Evolutionary conservation across 352 stramenopile genomes (phyloP).

Genomic region (Pythium utonaiense): DNA sequence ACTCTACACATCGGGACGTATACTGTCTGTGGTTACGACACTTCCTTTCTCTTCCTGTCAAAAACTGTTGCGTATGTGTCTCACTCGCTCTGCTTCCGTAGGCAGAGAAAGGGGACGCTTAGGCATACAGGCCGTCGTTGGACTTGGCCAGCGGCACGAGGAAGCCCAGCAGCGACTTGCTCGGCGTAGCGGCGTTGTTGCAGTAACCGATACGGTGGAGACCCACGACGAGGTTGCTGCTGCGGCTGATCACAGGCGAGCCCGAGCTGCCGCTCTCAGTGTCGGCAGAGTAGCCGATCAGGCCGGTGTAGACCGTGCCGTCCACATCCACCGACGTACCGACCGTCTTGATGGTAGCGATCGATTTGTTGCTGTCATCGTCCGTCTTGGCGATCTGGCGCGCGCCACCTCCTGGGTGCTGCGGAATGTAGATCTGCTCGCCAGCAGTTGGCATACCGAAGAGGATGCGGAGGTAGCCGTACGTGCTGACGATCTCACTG

Average conservation of each 20-base stretch:
- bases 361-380: conserved; percentile 31
- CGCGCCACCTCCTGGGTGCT: conserved; percentile 56
- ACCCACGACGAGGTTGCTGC: conserved; percentile 28
- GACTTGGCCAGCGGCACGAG: conserved; percentile 19
- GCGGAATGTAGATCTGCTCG: conserved; percentile 71
- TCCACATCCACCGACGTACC: conserved; percentile 34
- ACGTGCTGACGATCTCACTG: conserved; percentile 34
- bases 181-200: conserved; percentile 36
- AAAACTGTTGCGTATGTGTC: background rate
- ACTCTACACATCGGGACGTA: background rate
- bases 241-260: conserved; percentile 26
- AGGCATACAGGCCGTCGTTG: conserved; percentile 24
- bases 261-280: conserved; percentile 35
- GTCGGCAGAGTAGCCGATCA: conserved; percentile 34
- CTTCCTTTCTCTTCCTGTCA: background rate
- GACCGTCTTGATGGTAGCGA: conserved; percentile 33
- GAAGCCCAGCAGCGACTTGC: conserved; percentile 20
- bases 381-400: conserved; percentile 60
- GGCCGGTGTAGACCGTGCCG: conserved; percentile 19
- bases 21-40: background rate
- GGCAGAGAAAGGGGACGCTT: background rate
- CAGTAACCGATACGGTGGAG: conserved; percentile 39
- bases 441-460: conserved; percentile 35
- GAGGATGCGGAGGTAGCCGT: conserved; percentile 62
- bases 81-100: background rate